Percentiles rank a stretch among this genome's conserved stretches.
These are phyloP conservation scores for Fusarium sororula DNA, from an alignment of 2,329 filamentous ascomycete species.

Conservation along the genomic window DNA sequence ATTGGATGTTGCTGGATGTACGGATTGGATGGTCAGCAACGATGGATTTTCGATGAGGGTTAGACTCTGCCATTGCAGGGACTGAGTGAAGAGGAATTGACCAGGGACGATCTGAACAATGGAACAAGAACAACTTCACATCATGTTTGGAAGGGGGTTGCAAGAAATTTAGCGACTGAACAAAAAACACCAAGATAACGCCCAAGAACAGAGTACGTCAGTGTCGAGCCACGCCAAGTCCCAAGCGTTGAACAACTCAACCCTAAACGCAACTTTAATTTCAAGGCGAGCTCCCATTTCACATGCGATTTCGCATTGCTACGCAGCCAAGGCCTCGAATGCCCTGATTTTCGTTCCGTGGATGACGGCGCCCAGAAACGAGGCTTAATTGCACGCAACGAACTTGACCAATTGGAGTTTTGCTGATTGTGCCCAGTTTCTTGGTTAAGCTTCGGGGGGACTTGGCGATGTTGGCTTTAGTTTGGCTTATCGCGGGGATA, in stretches of 20 bases:
- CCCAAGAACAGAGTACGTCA: constrained; percentile 14
- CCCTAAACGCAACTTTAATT: constrained; percentile 9
- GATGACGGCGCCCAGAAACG: constrained; percentile 23
- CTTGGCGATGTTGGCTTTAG: constrained; percentile 15
- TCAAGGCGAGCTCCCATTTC: background rate
- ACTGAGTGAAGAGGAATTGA: background rate
- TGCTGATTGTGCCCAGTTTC: background rate
- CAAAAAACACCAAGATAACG: background rate
- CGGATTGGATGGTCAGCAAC: constrained; percentile 41
- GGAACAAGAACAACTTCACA: too few species aligned
- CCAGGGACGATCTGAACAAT: too few species aligned
- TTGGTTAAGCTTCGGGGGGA: constrained; percentile 2
- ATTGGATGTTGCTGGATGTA: constrained; percentile 41
- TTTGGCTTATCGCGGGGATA: background rate
- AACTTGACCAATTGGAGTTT: background rate
- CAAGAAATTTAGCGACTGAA: background rate
- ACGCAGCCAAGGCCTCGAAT: background rate
- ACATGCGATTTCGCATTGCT: background rate
- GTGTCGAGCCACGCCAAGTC: constrained; percentile 15
- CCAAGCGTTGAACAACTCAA: constrained; percentile 20
- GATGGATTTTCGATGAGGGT: constrained; percentile 11
- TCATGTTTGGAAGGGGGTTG: background rate
- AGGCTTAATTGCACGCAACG: constrained; percentile 7
- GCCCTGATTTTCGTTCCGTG: background rate
- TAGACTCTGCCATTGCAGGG: constrained; percentile 2